Evolutionary conservation across 2,329 filamentous ascomycete genomes (phyloP).

Genomic region (Cercospora nicotianae): DNA sequence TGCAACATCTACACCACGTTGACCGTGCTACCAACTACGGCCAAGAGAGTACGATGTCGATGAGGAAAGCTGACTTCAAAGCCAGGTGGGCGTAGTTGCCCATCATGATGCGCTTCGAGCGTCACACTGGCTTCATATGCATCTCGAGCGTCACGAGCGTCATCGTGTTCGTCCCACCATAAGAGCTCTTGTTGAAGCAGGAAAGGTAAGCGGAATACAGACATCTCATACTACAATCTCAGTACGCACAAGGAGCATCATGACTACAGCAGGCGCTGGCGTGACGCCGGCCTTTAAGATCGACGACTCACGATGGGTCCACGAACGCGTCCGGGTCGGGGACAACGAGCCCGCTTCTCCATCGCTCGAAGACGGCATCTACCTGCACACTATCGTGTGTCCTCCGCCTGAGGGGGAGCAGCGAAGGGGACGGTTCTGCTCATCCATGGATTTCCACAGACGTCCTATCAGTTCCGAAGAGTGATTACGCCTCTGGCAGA

Average conservation of each 20-base stretch:
- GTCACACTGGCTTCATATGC: not conserved
- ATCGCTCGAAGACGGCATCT: constrained; percentile 23
- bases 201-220: not conserved
- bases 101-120: not conserved
- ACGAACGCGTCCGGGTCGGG: constrained; percentile 18
- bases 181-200: not conserved
- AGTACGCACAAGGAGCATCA: not conserved
- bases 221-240: not conserved
- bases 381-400: constrained; percentile 34
- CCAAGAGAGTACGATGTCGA: not conserved
- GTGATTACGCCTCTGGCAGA: constrained; percentile 42
- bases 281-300: constrained; percentile 16
- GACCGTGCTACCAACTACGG: not conserved
- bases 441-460: constrained; percentile 52
- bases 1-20: not conserved
- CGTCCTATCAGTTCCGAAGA: constrained; percentile 48
- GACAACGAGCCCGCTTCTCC: constrained; percentile 16
- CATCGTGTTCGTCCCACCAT: not conserved
- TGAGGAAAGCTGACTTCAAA: not conserved
- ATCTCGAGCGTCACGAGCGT: constrained; percentile 10
- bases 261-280: constrained; percentile 18
- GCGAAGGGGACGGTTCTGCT: constrained; percentile 45
- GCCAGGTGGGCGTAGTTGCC: not conserved
- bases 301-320: constrained; percentile 20
- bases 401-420: constrained; percentile 15